Evolutionary conservation across 1,139 yeast species (phyloP).

Genomic region (Hemisphaericaspora subhashii): DNA sequence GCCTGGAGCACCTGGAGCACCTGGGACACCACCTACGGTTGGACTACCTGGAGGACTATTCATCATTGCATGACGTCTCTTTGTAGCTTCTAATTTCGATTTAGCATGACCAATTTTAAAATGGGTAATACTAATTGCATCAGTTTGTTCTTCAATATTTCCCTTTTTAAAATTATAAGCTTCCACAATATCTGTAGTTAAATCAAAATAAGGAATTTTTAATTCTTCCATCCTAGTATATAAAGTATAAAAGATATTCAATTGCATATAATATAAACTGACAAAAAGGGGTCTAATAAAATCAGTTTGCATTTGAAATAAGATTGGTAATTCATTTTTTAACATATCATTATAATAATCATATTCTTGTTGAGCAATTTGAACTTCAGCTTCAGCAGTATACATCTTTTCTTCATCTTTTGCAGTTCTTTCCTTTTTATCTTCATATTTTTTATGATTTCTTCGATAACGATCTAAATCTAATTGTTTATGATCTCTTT

Average conservation of each 20-base stretch:
- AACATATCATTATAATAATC: constrained; percentile 94
- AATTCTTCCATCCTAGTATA: constrained; percentile 90
- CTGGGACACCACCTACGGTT: too few species aligned
- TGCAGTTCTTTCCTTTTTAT: constrained; percentile 75
- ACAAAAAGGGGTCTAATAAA: constrained; percentile 92
- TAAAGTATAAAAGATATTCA: constrained; percentile 90
- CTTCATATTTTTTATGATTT: constrained; percentile 68
- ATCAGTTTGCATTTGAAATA: constrained; percentile 86
- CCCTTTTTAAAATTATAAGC: constrained; percentile 83
- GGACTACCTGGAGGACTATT: constrained; percentile 29
- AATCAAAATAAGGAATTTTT: constrained; percentile 94
- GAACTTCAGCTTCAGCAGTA: constrained; percentile 84
- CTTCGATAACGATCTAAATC: constrained; percentile 87
- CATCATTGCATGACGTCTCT: constrained; percentile 63
- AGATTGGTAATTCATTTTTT: constrained; percentile 82
- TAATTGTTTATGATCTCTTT: constrained; percentile 92
- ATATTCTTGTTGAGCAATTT: constrained; percentile 90
- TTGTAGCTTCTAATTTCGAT: constrained; percentile 77
- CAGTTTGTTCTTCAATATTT: constrained; percentile 84
- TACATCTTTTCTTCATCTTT: constrained; percentile 92
- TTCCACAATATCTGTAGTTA: constrained; percentile 77
- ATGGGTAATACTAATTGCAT: constrained; percentile 81
- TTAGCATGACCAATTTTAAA: constrained; percentile 89
- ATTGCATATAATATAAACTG: constrained; percentile 94
- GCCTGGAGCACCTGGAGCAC: constrained; percentile 24